Conservation (phyloP, 208 protist species). For the Jaenimonas drosophilae region DNA sequence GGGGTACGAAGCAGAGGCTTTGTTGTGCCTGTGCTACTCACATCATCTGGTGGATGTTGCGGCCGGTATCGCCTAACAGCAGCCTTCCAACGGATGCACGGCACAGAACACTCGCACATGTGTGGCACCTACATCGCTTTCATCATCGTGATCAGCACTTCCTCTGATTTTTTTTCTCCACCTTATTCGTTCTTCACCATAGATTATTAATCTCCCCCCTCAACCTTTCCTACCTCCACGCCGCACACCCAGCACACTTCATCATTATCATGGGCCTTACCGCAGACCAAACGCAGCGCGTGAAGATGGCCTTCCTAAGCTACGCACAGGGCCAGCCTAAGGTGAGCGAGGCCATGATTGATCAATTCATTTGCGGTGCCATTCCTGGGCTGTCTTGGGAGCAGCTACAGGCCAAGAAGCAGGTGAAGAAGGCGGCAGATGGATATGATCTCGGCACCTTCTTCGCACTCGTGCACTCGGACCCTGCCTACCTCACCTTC, state of each 20-base stretch:
- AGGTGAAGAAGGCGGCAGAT: constrained; percentile 34
- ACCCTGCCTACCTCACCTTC: constrained; percentile 64
- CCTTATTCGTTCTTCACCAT: neutral
- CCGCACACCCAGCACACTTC: too few species aligned
- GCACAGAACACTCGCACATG: too few species aligned
- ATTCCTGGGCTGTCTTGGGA: constrained; percentile 74
- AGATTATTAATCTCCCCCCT: neutral
- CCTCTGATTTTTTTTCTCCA: neutral
- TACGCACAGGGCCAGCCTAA: constrained; percentile 76
- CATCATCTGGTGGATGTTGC: too few species aligned
- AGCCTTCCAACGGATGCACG: too few species aligned
- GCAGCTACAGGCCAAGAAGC: constrained; percentile 69
- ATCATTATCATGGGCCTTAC: constrained; percentile 44
- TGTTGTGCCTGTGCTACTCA: neutral
- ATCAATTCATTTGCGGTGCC: constrained; percentile 84
- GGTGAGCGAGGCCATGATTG: constrained; percentile 76
- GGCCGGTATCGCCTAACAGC: too few species aligned
- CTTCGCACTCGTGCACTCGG: constrained; percentile 66
- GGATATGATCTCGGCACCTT: constrained; percentile 70
- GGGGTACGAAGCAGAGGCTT: constrained; percentile 3
- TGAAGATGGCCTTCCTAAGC: constrained; percentile 84
- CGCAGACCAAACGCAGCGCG: constrained; percentile 64
- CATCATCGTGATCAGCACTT: too few species aligned
- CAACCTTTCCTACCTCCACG: neutral
- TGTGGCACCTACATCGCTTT: too few species aligned